Percentiles rank a stretch among this genome's conserved stretches.
These are phyloP conservation scores for Botrytis elliptica DNA, from an alignment of 2,329 filamentous ascomycete species.

Conservation along the genomic window DNA sequence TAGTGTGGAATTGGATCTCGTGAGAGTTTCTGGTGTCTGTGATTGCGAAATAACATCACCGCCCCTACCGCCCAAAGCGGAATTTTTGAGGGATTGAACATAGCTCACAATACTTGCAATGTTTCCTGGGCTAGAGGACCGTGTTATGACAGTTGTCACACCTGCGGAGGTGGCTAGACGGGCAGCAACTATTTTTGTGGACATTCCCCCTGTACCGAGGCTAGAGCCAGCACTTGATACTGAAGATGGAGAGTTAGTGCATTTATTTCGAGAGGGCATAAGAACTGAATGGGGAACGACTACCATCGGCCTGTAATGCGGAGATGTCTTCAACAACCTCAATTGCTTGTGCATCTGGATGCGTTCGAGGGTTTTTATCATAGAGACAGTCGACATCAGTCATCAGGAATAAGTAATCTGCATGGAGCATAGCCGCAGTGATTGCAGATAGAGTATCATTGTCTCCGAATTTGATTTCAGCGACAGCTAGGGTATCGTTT, in stretches of 20 bases:
- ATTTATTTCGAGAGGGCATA: not conserved
- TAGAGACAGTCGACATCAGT: conserved; percentile 98
- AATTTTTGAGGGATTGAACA: conserved; percentile 60
- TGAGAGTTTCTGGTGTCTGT: conserved; percentile 25
- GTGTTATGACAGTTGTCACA: conserved; percentile 93
- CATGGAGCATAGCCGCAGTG: conserved; percentile 94
- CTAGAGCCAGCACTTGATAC: conserved; percentile 87
- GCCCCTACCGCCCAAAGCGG: conserved; percentile 25
- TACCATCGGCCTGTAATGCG: conserved; percentile 76
- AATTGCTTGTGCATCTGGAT: conserved; percentile 84
- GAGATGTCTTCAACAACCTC: conserved; percentile 89
- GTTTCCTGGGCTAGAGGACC: conserved; percentile 90
- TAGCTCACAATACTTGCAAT: conserved; percentile 84
- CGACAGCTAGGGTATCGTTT: conserved; percentile 94
- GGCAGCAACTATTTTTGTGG: conserved; percentile 93
- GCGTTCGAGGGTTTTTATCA: conserved; percentile 85
- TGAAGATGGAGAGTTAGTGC: conserved; percentile 35
- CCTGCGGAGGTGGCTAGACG: conserved; percentile 89
- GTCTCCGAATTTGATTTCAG: conserved; percentile 99
- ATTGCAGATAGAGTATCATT: conserved; percentile 97
- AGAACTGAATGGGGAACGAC: not conserved
- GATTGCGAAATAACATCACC: conserved; percentile 26
- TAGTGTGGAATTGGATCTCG: conserved; percentile 22
- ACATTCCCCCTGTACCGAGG: conserved; percentile 94
- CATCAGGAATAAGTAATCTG: conserved; percentile 96